phyloP scores from a whole-genome alignment of 108 stramenopile genomes.

The Fragilaria radians region DNA sequence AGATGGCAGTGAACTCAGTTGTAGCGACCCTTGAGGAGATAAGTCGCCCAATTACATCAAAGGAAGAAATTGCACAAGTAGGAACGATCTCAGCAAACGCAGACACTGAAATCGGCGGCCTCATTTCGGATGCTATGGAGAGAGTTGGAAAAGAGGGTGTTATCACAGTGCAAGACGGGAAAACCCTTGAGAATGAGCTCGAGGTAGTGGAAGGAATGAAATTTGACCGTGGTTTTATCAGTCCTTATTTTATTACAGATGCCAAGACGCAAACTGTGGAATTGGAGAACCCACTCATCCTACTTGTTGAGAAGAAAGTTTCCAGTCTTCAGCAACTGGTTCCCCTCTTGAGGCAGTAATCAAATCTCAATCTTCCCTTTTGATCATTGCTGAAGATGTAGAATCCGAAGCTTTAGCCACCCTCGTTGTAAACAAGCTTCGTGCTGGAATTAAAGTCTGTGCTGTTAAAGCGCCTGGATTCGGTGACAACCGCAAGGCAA shows the following conservation, averaged over 20 bases:
- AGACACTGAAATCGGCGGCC: conserved; percentile 89
- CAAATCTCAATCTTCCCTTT: conserved; percentile 86
- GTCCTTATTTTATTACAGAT: conserved; percentile 99
- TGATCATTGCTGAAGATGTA: conserved; percentile 99
- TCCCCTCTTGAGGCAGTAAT: conserved; percentile 93
- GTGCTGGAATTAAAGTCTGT: conserved; percentile 98
- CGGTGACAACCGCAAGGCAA: conserved; percentile 99
- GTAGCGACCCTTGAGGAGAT: conserved; percentile 83
- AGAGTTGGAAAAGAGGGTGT: conserved; percentile 99
- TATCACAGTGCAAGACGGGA: conserved; percentile 99
- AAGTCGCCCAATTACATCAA: conserved; percentile 89
- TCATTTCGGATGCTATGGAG: conserved; percentile 99
- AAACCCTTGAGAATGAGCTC: conserved; percentile 98
- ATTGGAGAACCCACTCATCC: conserved; percentile 94
- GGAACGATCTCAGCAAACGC: conserved; percentile 99
- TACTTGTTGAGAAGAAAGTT: conserved; percentile 99
- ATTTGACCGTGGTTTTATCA: conserved; percentile 99
- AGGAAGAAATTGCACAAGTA: conserved; percentile 97
- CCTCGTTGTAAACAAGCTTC: conserved; percentile 99
- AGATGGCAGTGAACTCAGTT: conserved; percentile 90
- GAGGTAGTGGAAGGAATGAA: conserved; percentile 99
- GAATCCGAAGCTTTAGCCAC: conserved; percentile 98
- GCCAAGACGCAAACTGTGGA: conserved; percentile 95
- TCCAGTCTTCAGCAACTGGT: conserved; percentile 93
- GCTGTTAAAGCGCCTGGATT: conserved; percentile 99